Evolutionary conservation across 306 rosid genomes (phyloP), one percentile per base, ranked within the genome.

Genomic region (Morella rubra): DNA sequence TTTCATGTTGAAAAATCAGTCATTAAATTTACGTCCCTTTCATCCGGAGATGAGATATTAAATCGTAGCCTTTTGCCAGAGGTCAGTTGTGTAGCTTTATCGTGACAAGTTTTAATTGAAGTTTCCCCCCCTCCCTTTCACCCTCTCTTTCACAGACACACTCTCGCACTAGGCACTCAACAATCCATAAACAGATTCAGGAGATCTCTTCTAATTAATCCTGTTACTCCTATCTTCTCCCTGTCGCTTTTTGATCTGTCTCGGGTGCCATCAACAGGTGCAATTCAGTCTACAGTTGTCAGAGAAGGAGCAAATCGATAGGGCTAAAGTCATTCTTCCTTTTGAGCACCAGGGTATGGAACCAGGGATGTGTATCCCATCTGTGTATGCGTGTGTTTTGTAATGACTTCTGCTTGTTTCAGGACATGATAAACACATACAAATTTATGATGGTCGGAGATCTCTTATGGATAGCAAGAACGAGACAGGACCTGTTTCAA

Each of bases 341-440:
- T 94, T 94, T 78, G 97, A 94, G 82, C 98, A 94, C 81, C 98
- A 90, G 82, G 98, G 98, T 92, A 81, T 70, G 73, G 65, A 71
- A 68, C 76, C 73, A 73, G 71, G 51, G 74, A 73, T 55, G 46
- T 70, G 46, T 44, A 59, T 50, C 1, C 9, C 20, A 22, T 18
- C 14, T 42, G 5, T 62, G 44, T 42, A 22, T 32, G 44, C 42
- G 37, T 53, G 10, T 27, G 4, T 32, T 69, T 67, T 42, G 67
- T 62, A 71, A 37, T 47, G 58, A 44, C 64, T 56, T 75, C 70
- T 9, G 65, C 24, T 81, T 76, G 67, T 72, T 77, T 32, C 46
- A 94, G 98, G 96, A 85, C 92, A 83, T 82, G 98, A 97, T 82
- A 71, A 56, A 55, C 90, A 91, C 0, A 90, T 92, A 80, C 76